These are phyloP conservation scores for Macrophomina phaseolina DNA, from an alignment of 2,329 filamentous ascomycete genomes.

Conservation along the genomic window DNA sequence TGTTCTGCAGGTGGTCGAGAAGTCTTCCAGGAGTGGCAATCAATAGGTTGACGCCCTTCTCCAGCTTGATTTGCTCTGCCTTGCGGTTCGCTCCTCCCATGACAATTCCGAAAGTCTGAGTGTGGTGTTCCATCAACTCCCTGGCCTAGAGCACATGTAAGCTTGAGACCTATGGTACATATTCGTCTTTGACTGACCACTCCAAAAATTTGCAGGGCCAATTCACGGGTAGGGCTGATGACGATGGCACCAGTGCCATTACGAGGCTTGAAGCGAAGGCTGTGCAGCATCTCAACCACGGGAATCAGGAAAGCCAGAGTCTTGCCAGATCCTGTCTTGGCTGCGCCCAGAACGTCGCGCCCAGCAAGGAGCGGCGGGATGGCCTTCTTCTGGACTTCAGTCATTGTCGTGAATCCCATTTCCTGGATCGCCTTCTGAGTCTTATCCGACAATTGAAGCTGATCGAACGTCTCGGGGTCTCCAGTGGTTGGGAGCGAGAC, in stretches of 20 bases:
- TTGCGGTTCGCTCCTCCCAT: conserved; percentile 92
- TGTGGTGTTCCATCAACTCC: conserved; percentile 82
- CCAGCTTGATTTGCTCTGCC: conserved; percentile 91
- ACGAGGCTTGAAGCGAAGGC: conserved; percentile 90
- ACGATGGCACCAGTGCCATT: conserved; percentile 92
- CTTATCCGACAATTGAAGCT: conserved; percentile 85
- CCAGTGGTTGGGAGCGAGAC: conserved; percentile 65
- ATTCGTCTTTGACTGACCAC: conserved; percentile 58
- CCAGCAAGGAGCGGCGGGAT: conserved; percentile 90
- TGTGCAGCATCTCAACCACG: conserved; percentile 88
- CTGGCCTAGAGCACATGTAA: neutral
- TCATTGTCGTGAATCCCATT: conserved; percentile 96
- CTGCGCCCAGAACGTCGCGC: conserved; percentile 89
- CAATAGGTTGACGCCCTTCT: conserved; percentile 91
- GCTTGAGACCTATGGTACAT: too few relatives aligned
- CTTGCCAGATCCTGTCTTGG: conserved; percentile 96
- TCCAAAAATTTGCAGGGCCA: conserved; percentile 94
- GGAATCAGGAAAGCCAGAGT: conserved; percentile 94
- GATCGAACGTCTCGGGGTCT: conserved; percentile 73
- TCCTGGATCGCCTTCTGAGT: conserved; percentile 86
- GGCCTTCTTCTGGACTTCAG: conserved; percentile 85
- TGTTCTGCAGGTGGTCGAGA: conserved; percentile 93
- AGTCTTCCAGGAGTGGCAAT: conserved; percentile 93
- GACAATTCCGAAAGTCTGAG: conserved; percentile 93
- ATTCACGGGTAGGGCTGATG: conserved; percentile 89